These are phyloP conservation scores for Linanthus parryae DNA, from an alignment of 148 eudicot genomes.

Conservation along the genomic window DNA sequence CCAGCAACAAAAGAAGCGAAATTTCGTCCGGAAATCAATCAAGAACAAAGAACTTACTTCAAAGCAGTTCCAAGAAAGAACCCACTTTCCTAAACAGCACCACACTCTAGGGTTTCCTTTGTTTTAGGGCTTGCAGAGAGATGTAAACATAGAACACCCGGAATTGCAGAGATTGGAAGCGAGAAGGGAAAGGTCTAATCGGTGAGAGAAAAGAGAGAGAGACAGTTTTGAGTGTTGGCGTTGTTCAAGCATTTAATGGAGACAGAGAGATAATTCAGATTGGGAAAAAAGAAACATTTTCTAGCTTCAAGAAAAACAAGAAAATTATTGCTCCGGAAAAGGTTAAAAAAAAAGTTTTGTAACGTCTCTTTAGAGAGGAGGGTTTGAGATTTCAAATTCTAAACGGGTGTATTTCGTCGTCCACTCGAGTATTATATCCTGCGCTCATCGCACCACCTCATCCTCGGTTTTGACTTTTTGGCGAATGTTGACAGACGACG, in stretches of 20 bases:
- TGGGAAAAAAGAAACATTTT: not conserved
- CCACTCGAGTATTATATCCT: too few relatives aligned
- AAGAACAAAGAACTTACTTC: too few relatives aligned
- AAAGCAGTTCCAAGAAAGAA: too few relatives aligned
- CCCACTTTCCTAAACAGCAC: too few relatives aligned
- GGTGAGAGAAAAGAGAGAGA: constrained; percentile 16
- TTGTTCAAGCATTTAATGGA: constrained; percentile 35
- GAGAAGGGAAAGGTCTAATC: not conserved
- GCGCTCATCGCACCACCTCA: too few relatives aligned
- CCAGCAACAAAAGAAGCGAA: too few relatives aligned
- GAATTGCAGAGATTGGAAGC: constrained; percentile 4
- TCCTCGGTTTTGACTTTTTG: too few relatives aligned
- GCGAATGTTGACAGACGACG: too few relatives aligned
- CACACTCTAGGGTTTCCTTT: too few relatives aligned
- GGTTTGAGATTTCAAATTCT: constrained; percentile 45
- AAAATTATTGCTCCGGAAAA: constrained; percentile 1
- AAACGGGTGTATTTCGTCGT: constrained; percentile 22
- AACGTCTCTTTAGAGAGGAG: constrained; percentile 56
- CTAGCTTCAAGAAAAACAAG: constrained; percentile 1
- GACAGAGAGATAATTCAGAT: constrained; percentile 10
- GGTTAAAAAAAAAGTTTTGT: constrained; percentile 19
- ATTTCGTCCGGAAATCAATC: too few relatives aligned
- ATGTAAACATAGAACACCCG: too few relatives aligned
- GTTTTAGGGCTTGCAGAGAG: too few relatives aligned
- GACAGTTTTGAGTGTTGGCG: constrained; percentile 8